Evolutionary conservation across 169 alveolate genomes (phyloP).

Genomic region (Plasmodium blacklocki): DNA sequence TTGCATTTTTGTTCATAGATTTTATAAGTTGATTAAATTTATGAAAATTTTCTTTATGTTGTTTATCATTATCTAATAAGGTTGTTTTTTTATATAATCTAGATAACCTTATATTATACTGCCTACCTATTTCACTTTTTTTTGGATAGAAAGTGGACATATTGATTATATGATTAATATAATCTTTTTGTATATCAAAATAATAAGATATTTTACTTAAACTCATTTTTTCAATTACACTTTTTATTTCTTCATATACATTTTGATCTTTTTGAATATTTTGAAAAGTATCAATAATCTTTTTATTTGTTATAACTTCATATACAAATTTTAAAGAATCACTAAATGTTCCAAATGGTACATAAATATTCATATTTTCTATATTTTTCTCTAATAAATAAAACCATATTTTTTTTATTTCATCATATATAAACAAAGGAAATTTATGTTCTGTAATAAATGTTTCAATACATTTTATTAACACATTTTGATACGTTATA

Average conservation of each 20-base stretch:
- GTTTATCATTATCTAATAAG: constrained; percentile 27
- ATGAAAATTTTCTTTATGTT: constrained; percentile 3
- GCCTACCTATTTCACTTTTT: constrained; percentile 21
- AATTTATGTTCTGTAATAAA: constrained; percentile 15
- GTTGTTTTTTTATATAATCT: constrained; percentile 36
- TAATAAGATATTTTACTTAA: constrained; percentile 32
- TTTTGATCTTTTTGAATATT: constrained; percentile 6
- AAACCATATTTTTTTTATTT: constrained; percentile 58
- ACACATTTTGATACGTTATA: constrained; percentile 29
- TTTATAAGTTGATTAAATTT: constrained; percentile 19
- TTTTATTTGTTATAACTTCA: constrained; percentile 33
- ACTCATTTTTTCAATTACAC: constrained; percentile 43
- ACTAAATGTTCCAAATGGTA: constrained; percentile 11
- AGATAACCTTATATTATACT: constrained; percentile 18
- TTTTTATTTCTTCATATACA: constrained; percentile 15
- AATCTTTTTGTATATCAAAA: constrained; percentile 31
- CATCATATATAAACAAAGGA: constrained; percentile 30
- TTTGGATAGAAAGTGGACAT: constrained; percentile 27
- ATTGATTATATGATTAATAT: background rate
- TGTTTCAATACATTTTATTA: constrained; percentile 18
- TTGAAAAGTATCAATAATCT: background rate
- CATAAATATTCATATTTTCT: constrained; percentile 25
- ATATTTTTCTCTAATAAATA: constrained; percentile 25
- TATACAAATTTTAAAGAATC: constrained; percentile 27
- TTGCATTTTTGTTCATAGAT: background rate